Percentiles rank a stretch among this genome's conserved stretches.
These are phyloP conservation scores for Clarireedia paspali DNA, from an alignment of 2,329 filamentous ascomycete genomes.

Conservation along the genomic window DNA sequence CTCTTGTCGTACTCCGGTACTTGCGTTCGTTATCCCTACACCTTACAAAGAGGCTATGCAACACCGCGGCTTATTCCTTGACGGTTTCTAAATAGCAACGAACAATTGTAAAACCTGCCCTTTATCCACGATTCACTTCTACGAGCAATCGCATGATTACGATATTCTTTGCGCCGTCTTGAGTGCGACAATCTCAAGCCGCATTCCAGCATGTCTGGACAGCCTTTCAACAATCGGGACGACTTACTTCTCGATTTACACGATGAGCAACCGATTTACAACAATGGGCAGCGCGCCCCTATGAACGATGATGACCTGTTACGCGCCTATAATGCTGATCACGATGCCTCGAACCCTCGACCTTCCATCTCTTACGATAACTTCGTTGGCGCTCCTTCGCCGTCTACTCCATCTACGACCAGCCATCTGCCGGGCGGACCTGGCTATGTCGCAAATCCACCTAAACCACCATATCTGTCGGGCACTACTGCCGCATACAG, in stretches of 20 bases:
- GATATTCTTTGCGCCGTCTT: conserved; percentile 15
- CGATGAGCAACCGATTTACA: conserved; percentile 64
- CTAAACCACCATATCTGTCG: conserved; percentile 21
- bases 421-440: conserved; percentile 30
- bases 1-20: neutral
- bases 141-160: conserved; percentile 14
- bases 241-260: conserved; percentile 69
- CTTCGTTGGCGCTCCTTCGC: conserved; percentile 67
- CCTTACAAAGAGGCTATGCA: conserved; percentile 16
- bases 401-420: conserved; percentile 40
- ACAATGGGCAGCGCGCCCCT: conserved; percentile 67
- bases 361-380: conserved; percentile 92
- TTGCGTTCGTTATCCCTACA: neutral
- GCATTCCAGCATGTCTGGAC: conserved; percentile 51
- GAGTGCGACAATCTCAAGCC: conserved; percentile 23
- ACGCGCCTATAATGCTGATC: conserved; percentile 55
- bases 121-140: neutral
- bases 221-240: conserved; percentile 38
- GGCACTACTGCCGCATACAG: conserved; percentile 31
- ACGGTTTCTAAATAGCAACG: neutral
- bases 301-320: conserved; percentile 75
- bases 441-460: conserved; percentile 18
- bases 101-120: neutral
- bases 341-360: conserved; percentile 58
- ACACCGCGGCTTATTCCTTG: neutral